phyloP scores from a whole-genome alignment of 2,329 filamentous ascomycete species.

The Aspergillus sp. region DNA sequence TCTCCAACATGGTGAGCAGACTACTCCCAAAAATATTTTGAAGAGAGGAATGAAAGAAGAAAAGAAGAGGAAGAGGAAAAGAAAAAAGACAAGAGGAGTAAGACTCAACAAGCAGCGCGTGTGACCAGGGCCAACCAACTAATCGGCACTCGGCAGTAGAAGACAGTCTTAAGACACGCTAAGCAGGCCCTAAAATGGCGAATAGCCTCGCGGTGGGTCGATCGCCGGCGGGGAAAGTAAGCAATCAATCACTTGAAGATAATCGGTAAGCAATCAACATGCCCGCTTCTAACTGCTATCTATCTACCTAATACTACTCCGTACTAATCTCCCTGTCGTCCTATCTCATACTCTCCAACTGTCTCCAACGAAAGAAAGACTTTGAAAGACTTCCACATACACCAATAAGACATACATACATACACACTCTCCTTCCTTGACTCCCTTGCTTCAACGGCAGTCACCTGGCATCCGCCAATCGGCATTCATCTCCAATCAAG shows the following conservation, averaged over 20 bases:
- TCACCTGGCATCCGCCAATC: not conserved
- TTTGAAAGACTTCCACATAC: too few relatives aligned
- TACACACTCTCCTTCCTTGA: not conserved
- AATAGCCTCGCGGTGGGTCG: not conserved
- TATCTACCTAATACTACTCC: not conserved
- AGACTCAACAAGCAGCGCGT: not conserved
- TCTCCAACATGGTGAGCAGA: constrained; percentile 2
- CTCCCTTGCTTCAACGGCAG: not conserved
- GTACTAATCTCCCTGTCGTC: not conserved
- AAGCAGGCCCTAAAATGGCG: not conserved
- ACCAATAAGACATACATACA: not conserved
- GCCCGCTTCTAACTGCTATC: not conserved
- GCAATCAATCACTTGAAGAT: too few relatives aligned
- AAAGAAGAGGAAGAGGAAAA: constrained; percentile 3
- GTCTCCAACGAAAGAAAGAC: too few relatives aligned
- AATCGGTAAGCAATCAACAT: too few relatives aligned
- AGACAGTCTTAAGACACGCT: not conserved
- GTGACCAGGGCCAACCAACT: not conserved
- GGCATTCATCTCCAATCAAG: not conserved
- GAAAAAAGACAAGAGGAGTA: not conserved
- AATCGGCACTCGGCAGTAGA: not conserved
- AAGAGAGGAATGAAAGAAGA: constrained; percentile 7
- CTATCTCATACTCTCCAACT: not conserved
- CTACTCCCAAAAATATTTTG: constrained; percentile 3
- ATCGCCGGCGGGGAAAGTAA: not conserved